Evolutionary conservation across 306 rosid species (phyloP), one percentile per base, ranked within the genome.

Genomic region (Cyamopsis tetragonoloba): DNA sequence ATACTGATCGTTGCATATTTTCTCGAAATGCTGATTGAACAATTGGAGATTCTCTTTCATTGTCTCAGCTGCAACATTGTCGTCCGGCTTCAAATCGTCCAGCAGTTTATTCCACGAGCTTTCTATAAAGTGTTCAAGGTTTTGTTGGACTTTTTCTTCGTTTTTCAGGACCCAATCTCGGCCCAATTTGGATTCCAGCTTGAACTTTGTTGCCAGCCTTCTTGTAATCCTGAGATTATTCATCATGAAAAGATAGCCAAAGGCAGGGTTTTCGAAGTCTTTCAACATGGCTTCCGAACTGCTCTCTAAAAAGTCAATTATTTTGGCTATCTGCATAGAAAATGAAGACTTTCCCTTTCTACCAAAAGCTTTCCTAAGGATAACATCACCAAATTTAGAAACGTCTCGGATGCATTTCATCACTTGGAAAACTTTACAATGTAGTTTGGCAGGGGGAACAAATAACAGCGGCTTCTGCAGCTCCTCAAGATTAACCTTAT

Each of bases 231-330:
- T 58, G 14, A 77, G 80, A 50, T 88, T 91, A 70, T 88, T 91
- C 89, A 91, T 79, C 86, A 88, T 72, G 65, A 86, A 88, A 49
- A 91, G 53, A 42, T 56, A 71, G 73, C 85, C 18, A 70, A 88
- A 78, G 10, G 85, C 75, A 17, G 77, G 50, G 66, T 84, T 80
- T 44, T 69, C 58, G 59, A 84, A 88, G 39, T 66, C 66, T 83
- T 84, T 86, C 3, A 88, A 86, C 67, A 81, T 91, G 7, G 81
- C 75, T 57, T 71, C 87, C 35, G 88, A 73, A 54, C 78, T 80
- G 44, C 81, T 84, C 79, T 78, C 89, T 20, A 91, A 39, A 19
- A 62, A 68, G 74, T 83, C 86, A 87, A 82, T 79, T 10, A 84
- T 71, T 87, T 79, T 70, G 0, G 62, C 84, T 59, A 83, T 78